Percentiles rank a stretch among this genome's conserved stretches.
Evolutionary conservation across 257 asterid species (phyloP).

Genomic region (Capsicum rhomboideum): DNA sequence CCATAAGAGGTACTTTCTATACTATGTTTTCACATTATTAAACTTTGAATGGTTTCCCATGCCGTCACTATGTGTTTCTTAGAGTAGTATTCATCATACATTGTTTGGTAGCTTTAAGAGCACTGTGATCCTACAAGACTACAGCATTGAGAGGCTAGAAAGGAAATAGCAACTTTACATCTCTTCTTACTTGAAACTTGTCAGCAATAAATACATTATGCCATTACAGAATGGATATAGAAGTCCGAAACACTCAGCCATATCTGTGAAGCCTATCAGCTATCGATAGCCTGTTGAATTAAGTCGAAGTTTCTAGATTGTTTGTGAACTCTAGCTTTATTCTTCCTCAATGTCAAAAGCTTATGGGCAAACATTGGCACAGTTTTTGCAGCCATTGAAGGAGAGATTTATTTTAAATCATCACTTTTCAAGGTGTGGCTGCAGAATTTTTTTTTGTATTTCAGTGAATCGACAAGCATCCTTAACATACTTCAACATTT

Average conservation of each 20-base stretch:
- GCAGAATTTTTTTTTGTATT: not conserved
- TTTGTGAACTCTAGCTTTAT: slow-evolving; percentile 76
- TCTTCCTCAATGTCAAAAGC: slow-evolving; percentile 88
- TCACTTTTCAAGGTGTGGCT: not conserved
- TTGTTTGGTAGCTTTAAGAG: not conserved
- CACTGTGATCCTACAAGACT: not conserved
- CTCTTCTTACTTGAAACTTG: not conserved
- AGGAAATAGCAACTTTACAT: not conserved
- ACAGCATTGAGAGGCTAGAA: not conserved
- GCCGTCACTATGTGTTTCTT: not conserved
- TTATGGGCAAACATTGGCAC: slow-evolving; percentile 63
- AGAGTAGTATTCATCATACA: not conserved
- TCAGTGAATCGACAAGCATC: not conserved
- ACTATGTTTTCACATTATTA: not conserved
- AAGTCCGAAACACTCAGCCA: not conserved
- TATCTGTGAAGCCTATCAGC: slow-evolving; percentile 41
- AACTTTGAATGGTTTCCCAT: not conserved
- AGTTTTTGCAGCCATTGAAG: slow-evolving; percentile 72
- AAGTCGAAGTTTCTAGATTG: slow-evolving; percentile 52
- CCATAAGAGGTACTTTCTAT: not conserved
- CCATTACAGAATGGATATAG: not conserved
- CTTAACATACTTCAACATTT: not conserved
- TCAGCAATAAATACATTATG: not conserved
- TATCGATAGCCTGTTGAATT: slow-evolving; percentile 72
- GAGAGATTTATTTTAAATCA: not conserved